Evolutionary conservation across 805 yeast genomes (phyloP), one percentile per base, ranked within the genome.

Genomic region (Vanderwaltozyma tropicalis): DNA sequence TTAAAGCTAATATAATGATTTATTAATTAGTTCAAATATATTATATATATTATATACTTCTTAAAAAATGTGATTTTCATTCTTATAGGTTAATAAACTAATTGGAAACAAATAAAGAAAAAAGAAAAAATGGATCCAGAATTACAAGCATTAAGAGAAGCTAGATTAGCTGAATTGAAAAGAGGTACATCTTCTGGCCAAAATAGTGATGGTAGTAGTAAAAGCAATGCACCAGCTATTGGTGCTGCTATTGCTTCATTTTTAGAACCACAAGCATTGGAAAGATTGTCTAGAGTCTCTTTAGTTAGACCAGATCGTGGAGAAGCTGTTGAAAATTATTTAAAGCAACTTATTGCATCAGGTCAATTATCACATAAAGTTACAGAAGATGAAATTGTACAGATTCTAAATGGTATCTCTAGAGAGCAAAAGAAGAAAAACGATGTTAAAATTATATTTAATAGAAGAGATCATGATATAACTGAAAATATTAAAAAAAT

Each of bases 231-330:
- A 31, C 37, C 38, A 28, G 37, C 35, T 10, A 34, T 47, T 16
- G 59, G 53, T 14, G 42, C 52, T 3, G 53, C 57, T 2, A 63
- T 86, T 38, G 69, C 84, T 7, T 89, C 82, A 46, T 72, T 86
- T 16, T 67, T 92, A 32, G 84, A 83, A 39, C 78, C 89, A 10
- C 74, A 71, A 36, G 98, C 97, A 1, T 70, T 94, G 33, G 96
- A 89, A 53, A 70, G 98, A 41, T 67, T 89, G 32, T 75, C 88
- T 15, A 69, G 98, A 41, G 94, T 89, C 15, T 67, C 86, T 21
- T 72, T 92, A 55, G 98, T 89, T 31, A 76, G 88, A 53, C 94
- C 94, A 2, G 97, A 92, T 37, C 69, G 96, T 40, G 97, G 94
- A 1, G 71, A 73, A 36, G 83, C 87, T 3, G 96, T 87, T 12